Evolutionary conservation across 768 basidiomycete species (phyloP), one percentile per base, ranked within the genome.

Genomic region (Termitomyces sp.): DNA sequence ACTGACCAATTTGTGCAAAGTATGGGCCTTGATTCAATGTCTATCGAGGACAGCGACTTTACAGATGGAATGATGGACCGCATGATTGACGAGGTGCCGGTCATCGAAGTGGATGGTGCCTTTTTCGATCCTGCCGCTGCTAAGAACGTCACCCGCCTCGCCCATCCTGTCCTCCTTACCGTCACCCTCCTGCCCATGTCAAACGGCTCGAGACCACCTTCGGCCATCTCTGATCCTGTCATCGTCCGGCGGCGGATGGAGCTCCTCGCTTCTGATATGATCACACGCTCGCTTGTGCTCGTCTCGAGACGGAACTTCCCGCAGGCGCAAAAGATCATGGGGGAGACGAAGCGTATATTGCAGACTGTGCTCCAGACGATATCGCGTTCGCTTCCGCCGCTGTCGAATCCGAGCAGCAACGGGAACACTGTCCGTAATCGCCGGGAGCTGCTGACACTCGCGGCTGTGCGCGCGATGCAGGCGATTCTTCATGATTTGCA

Each of bases 41-140:
- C 82, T 11, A 88, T 92, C 47, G 88, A 86, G 2, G 92, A 92
- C 60, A 72, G 80, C 2, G 87, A 91, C 69, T 86, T 94, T 62
- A 81, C 85, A 52, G 90, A 92, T 58, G 92, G 93, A 35, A 92
- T 94, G 90, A 92, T 94, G 89, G 93, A 94, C 62, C 80, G 88
- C 47, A 91, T 98, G 90, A 94, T 97, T 47, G 97, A 99, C 67
- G 97, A 99, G 66, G 90, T 97, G 10, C 97, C 96, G 1, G 91
- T 98, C 10, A 84, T 96, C 51, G 95, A 98, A 70, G 92, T 98
- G 14, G 95, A 98, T 62, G 94, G 94, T 8, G 87, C 91, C 32
- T 98, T 94, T 82, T 92, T 87, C 68, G 96, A 98, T 70, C 96
- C 96, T 1, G 81, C 85, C 0, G 90, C 88, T 6, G 78, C 79